Evolutionary conservation across 2,329 filamentous ascomycete genomes (phyloP), one percentile per base, ranked within the genome.

Genomic region (Calonectria multiphialidica): DNA sequence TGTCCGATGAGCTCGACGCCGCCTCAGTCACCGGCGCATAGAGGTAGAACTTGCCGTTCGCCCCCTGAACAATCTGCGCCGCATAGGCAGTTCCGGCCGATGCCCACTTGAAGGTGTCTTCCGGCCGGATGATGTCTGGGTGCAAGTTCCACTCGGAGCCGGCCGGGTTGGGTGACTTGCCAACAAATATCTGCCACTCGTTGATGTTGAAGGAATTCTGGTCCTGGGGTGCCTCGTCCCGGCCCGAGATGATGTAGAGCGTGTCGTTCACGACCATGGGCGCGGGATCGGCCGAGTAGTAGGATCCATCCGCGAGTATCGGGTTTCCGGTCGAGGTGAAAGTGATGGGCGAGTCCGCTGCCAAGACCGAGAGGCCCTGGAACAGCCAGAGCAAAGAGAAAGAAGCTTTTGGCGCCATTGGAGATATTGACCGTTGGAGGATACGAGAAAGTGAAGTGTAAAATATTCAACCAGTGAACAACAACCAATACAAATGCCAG

Each of bases 251-350:
- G 23, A 85, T 83, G 61, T 85, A 84, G 1, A 85, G 75, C 1
- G 80, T 83, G 55, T 81, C 74, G 59, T 82, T 80, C 62, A 83
- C 78, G 7, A 84, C 81, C n/a, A 85, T 68, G 1, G 83, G 83
- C 5, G 82, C 83, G 30, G 83, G 83, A 37, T 85, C 83, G 12
- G 82, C 83, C 5, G 84, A 84, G 71, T 83, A 85, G 61, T 84
- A 72, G 7, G 80, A 80, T 21, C 83, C 82, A 74, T 83, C 82
- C n/a, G 78, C 78, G 4, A 84, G 76, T 40, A 84, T 84, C 2
- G 83, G 83, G 70, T 84, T 84, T 25, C 83, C 83, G 13, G 76
- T 74, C 21, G 81, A 83, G 30, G 71, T 64, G 66, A 82, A 79
- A 2, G 63, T 9, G 25, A 66, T 25, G 6, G 63, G 23, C 37